Evolutionary conservation across 2,329 filamentous ascomycete species (phyloP), one percentile per base, ranked within the genome.

Genomic region (Ophiostoma australiae): DNA sequence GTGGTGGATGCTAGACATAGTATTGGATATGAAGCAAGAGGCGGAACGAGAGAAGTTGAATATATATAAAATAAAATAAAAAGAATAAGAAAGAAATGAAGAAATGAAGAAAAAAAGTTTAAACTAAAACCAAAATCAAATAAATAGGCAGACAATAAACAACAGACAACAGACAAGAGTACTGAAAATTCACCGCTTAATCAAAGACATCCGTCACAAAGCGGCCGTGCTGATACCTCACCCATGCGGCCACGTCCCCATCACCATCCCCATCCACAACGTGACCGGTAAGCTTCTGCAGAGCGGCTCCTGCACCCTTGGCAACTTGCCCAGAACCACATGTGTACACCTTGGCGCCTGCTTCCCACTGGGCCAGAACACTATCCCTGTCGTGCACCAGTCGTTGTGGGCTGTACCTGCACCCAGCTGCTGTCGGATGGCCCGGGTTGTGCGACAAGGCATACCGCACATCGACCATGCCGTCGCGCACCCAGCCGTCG

Each of bases 121-220:
- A 65, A 48, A 63, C 17, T 11, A 27, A 58, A 48, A 35, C 23
- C 35, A 58, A 23, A 58, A 58, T 2, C 17, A 52, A 52, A 52
- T 20, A 15, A 20, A n/a, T 20, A 52, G 35, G n/a, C 23, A 10
- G 33, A 41, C 2, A 67, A 67, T 4, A 67, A 13, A 35, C 37
- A n/a, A 8, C 35, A 41, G n/a, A 66, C n/a, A n/a, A n/a, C n/a
- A n/a, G n/a, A n/a, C n/a, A n/a, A n/a, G n/a, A n/a, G n/a, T n/a
- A n/a, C n/a, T n/a, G n/a, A n/a, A n/a, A n/a, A n/a, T n/a, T n/a
- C n/a, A n/a, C n/a, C n/a, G n/a, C 37, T 71, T 78, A 86, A 73
- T 86, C 84, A 80, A 89, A 89, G 17, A 89, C 86, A 79, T 89
- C 87, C 3, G 84, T 86, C 20, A 85, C 84, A 74, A 85, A 89